Conservation (phyloP, 139 green algal species). For the Coelastrella sp. region DNA sequence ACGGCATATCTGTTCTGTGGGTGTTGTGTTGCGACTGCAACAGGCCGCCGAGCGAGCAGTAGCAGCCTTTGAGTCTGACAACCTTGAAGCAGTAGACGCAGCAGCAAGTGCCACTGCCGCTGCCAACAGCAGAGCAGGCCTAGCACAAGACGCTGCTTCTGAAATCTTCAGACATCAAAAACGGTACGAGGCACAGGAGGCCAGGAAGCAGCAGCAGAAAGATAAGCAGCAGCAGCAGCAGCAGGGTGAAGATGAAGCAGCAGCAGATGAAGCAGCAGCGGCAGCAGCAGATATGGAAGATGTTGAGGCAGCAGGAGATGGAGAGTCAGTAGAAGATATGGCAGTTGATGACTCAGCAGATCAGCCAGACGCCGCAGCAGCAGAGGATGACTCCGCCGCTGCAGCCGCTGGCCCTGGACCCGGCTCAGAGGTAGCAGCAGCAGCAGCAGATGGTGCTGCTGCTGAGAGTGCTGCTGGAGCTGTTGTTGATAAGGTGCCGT, state of each 20-base stretch:
- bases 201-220: slow-evolving; percentile 23
- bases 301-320: slow-evolving; percentile 4
- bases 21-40: no score
- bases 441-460: slow-evolving; percentile 8
- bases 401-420: not conserved
- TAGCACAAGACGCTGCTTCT: slow-evolving; percentile 22
- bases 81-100: not conserved
- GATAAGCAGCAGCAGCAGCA: slow-evolving; percentile 31
- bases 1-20: no score
- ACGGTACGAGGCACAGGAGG: slow-evolving; percentile 17
- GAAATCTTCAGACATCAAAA: slow-evolving; percentile 2
- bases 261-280: not conserved
- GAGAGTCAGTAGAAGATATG: slow-evolving; percentile 15
- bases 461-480: not conserved
- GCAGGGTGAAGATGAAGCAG: slow-evolving; percentile 10
- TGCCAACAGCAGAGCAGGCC: not conserved
- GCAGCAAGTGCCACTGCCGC: not conserved
- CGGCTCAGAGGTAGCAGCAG: not conserved
- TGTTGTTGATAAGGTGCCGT: not conserved
- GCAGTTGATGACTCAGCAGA: not conserved
- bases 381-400: not conserved
- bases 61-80: slow-evolving; percentile 13
- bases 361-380: slow-evolving; percentile 9
- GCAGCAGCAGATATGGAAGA: slow-evolving; percentile 31
- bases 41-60: slow-evolving; percentile 30